These are phyloP conservation scores for Discostella stelligeroides DNA, from an alignment of 108 stramenopile genomes.

Conservation along the genomic window DNA sequence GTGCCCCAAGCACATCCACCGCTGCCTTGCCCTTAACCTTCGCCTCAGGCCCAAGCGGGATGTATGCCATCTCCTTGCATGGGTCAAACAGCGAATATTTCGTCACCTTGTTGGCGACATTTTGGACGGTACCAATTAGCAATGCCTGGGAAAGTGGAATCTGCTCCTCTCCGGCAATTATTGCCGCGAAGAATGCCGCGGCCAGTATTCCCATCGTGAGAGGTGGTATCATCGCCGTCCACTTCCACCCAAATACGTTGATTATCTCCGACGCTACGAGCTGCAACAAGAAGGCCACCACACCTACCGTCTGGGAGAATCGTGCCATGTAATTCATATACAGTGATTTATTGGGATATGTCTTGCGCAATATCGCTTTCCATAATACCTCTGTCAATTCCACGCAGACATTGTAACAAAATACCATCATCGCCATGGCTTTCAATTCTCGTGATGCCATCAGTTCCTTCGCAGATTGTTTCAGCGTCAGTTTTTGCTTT, in stretches of 20 bases:
- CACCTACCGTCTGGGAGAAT: constrained; percentile 53
- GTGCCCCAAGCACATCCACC: constrained; percentile 95
- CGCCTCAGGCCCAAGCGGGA: constrained; percentile 95
- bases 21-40: constrained; percentile 99
- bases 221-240: constrained; percentile 50
- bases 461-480: constrained; percentile 34
- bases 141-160: constrained; percentile 49
- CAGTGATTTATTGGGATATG: constrained; percentile 38
- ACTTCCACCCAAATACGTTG: constrained; percentile 48
- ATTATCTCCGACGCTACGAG: constrained; percentile 51
- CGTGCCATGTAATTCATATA: constrained; percentile 57
- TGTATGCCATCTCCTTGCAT: constrained; percentile 99
- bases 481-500: constrained; percentile 44
- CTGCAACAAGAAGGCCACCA: constrained; percentile 47
- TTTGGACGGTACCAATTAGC: constrained; percentile 93
- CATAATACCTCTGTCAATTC: constrained; percentile 56
- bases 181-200: constrained; percentile 50
- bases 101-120: constrained; percentile 92
- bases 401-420: constrained; percentile 56
- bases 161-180: constrained; percentile 36
- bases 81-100: constrained; percentile 98
- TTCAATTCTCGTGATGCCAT: constrained; percentile 47
- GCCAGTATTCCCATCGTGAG: constrained; percentile 46
- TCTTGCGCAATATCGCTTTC: constrained; percentile 48
- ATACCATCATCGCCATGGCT: constrained; percentile 55